phyloP scores from a whole-genome alignment of 768 basidiomycete species.

The Clavaria fumosa region DNA sequence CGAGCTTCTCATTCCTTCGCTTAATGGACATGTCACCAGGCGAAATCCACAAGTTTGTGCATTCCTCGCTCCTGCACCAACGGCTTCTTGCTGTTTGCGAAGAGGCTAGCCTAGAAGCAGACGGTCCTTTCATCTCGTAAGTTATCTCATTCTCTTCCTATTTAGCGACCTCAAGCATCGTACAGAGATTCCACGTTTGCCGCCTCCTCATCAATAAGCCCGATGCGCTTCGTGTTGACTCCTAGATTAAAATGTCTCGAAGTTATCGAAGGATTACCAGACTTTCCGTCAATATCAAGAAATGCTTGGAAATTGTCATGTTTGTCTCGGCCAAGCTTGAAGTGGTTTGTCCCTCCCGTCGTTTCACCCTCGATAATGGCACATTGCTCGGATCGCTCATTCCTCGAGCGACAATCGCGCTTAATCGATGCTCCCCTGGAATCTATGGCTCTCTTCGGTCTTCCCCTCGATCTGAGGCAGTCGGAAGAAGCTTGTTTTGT shows the following conservation, averaged over 20 bases:
- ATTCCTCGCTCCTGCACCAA: constrained; percentile 43
- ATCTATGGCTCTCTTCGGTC: constrained; percentile 66
- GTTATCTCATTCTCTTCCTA: constrained; percentile 6
- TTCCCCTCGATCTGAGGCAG: constrained; percentile 54
- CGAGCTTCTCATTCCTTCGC: constrained; percentile 68
- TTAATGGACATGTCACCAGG: constrained; percentile 46
- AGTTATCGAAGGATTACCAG: constrained; percentile 30
- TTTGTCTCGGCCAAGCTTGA: constrained; percentile 62
- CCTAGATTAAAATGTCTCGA: constrained; percentile 19
- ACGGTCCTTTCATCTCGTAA: constrained; percentile 31
- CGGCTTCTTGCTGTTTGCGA: constrained; percentile 36
- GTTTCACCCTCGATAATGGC: constrained; percentile 73
- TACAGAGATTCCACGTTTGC: constrained; percentile 41
- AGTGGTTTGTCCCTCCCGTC: constrained; percentile 75
- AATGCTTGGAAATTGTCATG: constrained; percentile 60
- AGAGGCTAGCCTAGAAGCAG: constrained; percentile 21
- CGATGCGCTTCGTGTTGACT: constrained; percentile 22
- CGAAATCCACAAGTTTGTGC: constrained; percentile 48
- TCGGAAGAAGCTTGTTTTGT: constrained; percentile 32
- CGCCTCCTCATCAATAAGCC: constrained; percentile 20
- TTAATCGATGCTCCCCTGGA: constrained; percentile 57
- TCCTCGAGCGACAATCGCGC: constrained; percentile 52
- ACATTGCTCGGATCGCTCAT: constrained; percentile 61
- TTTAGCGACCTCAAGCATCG: neutral
- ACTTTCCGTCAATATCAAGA: constrained; percentile 43